phyloP scores from a whole-genome alignment of 495 filamentous ascomycete genomes.

The Monascus purpureus region DNA sequence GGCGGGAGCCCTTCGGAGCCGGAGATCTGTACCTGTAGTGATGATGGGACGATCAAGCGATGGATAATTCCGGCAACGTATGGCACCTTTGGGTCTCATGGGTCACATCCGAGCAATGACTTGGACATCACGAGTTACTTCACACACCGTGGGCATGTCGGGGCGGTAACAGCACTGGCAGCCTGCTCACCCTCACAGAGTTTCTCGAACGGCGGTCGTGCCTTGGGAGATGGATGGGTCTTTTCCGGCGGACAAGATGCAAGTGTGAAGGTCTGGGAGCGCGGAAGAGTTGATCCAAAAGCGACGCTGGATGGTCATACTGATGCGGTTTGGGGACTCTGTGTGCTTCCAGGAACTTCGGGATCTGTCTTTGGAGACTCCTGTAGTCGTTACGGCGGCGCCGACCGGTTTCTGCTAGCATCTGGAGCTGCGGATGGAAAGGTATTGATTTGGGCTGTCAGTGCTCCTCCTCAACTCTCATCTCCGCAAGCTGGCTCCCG shows the following conservation, averaged over 20 bases:
- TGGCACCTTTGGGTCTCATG: slow-evolving; percentile 42
- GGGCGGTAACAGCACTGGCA: slow-evolving; percentile 75
- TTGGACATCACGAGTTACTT: slow-evolving; percentile 87
- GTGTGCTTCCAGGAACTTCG: slow-evolving; percentile 76
- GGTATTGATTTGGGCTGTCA: slow-evolving; percentile 88
- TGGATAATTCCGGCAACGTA: slow-evolving; percentile 84
- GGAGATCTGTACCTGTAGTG: slow-evolving; percentile 91
- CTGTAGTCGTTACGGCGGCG: slow-evolving; percentile 52
- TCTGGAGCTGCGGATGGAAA: slow-evolving; percentile 86
- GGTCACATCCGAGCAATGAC: slow-evolving; percentile 44
- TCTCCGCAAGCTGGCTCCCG: slow-evolving; percentile 63
- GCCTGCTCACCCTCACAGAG: slow-evolving; percentile 73
- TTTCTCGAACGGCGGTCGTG: slow-evolving; percentile 76
- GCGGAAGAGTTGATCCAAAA: slow-evolving; percentile 85
- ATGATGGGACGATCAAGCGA: slow-evolving; percentile 88
- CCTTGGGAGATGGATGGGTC: slow-evolving; percentile 85
- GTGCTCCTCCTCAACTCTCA: slow-evolving; percentile 70
- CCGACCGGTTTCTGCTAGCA: slow-evolving; percentile 78
- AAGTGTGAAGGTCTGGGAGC: slow-evolving; percentile 87
- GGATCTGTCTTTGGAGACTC: slow-evolving; percentile 61
- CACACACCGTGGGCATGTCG: slow-evolving; percentile 83
- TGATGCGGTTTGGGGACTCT: slow-evolving; percentile 91
- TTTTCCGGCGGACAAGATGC: slow-evolving; percentile 95
- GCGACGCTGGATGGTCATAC: slow-evolving; percentile 89
- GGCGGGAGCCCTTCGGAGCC: slow-evolving; percentile 89